Base-by-base conservation (phyloP, 371 early-diverging fungal genomes). In the Actinomortierella ambigua region DNA sequence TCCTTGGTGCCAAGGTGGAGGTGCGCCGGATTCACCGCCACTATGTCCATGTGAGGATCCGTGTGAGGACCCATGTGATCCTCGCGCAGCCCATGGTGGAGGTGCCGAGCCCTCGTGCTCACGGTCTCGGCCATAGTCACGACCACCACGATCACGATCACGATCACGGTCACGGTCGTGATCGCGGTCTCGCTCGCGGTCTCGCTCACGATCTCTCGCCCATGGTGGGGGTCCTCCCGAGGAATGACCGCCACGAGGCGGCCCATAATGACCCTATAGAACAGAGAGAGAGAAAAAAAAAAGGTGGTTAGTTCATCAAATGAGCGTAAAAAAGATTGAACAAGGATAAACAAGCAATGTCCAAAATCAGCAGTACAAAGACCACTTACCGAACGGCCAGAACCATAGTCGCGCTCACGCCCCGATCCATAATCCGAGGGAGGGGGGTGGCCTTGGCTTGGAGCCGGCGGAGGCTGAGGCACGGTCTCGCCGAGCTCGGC, bases 401-500 rank as follows among this genome's bases (percentile, higher is more conserved):
- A 52, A 24, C 53, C 48, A 27, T 57, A 20, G 18, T 54, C 23
- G 15, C 42, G 27, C 15, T 59, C 65, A 13, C 57, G 54, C 1
- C 55, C 61, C 7, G 57, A 23, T 50, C 42, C 18, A 18, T 48
- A n/a, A 17, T 46, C 41, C 15, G 27, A 29, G n/a, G 55, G 24
- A 20, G 65, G n/a, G n/a, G 23, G 34, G 4, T 50, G 14, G 58
- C 50, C 20, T n/a, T n/a, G 50, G 58, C 61, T 43, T 55, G 65
- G n/a, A 63, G 53, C 29, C 75, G 71, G n/a, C 70, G 78, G 27
- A 77, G 34, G 34, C 34, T 34, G 70, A 26, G 83, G 79, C 7
- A 85, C 81, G 52, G 80, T 77, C 61, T 91, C 93, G 49, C 92
- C 93, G 20, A 93, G 76, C 75, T 92, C 97, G 20, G 93, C 94